Base-by-base conservation (phyloP, 805 yeast genomes). In the Kuraishia borneana region DNA sequence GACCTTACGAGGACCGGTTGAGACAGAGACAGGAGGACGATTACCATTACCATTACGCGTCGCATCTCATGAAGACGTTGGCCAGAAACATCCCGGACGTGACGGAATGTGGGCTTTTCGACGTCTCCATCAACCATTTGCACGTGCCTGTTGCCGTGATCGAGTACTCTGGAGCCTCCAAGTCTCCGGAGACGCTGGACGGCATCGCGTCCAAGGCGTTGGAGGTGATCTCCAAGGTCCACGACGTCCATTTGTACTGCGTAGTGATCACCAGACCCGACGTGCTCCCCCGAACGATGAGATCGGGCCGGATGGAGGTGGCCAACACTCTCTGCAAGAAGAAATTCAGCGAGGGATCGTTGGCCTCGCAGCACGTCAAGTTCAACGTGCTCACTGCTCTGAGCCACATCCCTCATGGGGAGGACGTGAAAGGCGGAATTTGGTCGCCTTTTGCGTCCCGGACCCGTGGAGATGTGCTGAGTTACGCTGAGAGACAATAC, bases 21-120 rank as follows among this genome's bases (percentile, higher is more conserved):
- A 68, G 89, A 31, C 96, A 87, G 53, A 59, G 79, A 38, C 25
- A 21, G 28, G 18, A 26, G 32, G 35, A 21, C 16, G 31, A 23
- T 28, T 66, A 45, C 38, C 60, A 76, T 36, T 85, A 83, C 39
- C 94, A 83, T 53, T 92, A 88, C 51, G 70, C 95, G 1, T 81
- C 87, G 5, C 97, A 92, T 53, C 60, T 92, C 29, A 77, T 89
- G 17, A 83, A 82, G 33, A 82, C 96, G 0, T 60, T 92, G 32
- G 92, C 88, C 12, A 65, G 85, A 37, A 80, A 78, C 29, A 83
- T 92, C 4, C 71, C 85, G 18, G 78, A 81, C 29, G 79, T 88
- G 1, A 78, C 77, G 35, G 98, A 92, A 46, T 84, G 95, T 41
- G 80, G 96, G 2, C 87, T 92, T 14, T 92, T 92, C 56, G 96